phyloP scores from a whole-genome alignment of 1,284 basidiomycete species.

The Phaffia rhodozyma region DNA sequence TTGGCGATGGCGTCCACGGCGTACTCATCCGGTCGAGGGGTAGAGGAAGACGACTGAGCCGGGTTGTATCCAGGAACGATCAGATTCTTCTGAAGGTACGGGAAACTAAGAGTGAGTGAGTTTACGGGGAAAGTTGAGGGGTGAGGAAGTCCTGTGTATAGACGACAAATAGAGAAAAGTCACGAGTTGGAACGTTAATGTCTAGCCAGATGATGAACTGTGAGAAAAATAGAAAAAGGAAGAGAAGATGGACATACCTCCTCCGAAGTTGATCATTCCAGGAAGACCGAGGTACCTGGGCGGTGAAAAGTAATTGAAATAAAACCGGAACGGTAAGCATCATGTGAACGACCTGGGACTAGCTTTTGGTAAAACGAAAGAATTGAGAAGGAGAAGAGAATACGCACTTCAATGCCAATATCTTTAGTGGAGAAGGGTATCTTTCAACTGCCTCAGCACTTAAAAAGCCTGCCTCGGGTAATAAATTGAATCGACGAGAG shows the following conservation, averaged over 20 bases:
- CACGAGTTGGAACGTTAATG: not conserved
- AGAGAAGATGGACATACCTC: not conserved
- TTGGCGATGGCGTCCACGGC: not conserved
- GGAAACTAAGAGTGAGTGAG: not conserved
- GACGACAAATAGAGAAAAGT: not conserved
- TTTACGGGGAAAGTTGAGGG: conserved; percentile 15
- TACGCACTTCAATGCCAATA: conserved; percentile 4
- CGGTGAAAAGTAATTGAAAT: not conserved
- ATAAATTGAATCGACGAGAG: too few species aligned
- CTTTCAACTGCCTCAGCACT: not conserved
- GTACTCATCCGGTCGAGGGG: not conserved
- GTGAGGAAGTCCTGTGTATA: not conserved
- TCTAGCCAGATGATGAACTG: conserved; percentile 3
- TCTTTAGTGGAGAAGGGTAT: conserved; percentile 12
- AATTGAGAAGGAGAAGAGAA: not conserved
- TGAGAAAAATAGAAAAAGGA: not conserved
- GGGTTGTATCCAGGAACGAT: not conserved
- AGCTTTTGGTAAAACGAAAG: not conserved
- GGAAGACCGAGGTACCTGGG: conserved; percentile 2
- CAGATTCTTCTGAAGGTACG: conserved; percentile 5
- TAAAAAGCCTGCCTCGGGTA: not conserved
- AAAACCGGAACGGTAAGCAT: not conserved
- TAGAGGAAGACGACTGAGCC: not conserved
- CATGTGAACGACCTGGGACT: too few species aligned
- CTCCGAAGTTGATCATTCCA: conserved; percentile 10